A percentile compares a stretch with the other conserved stretches of the same genome.
Evolutionary conservation across 345 rosid species (phyloP).

Genomic region (Murraya paniculata): DNA sequence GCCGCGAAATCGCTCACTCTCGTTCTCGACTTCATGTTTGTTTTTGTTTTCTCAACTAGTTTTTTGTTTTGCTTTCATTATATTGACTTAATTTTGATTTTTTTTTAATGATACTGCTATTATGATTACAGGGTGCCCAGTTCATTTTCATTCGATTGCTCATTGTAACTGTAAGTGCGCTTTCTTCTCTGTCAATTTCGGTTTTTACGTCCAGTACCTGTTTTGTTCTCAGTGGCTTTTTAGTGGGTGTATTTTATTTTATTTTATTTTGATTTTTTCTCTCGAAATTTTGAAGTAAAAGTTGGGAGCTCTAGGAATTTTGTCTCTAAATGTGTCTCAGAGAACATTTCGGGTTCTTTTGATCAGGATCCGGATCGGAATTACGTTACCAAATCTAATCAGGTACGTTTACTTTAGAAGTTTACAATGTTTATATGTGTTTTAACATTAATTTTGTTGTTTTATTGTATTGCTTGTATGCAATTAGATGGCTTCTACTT

Average conservation of each 20-base stretch:
- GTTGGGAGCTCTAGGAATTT: slow-evolving; percentile 34
- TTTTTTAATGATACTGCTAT: not conserved
- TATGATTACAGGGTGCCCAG: slow-evolving; percentile 16
- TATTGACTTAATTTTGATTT: not conserved
- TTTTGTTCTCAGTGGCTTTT: not conserved
- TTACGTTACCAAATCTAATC: slow-evolving; percentile 27
- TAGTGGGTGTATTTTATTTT: not conserved
- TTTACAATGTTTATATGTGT: not conserved
- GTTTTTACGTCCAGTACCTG: not conserved
- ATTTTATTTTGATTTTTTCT: not conserved
- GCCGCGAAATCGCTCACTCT: slow-evolving; percentile 10
- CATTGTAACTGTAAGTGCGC: slow-evolving; percentile 36
- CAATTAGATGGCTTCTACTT: not conserved
- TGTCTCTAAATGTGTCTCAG: slow-evolving; percentile 37
- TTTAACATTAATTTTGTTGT: not conserved
- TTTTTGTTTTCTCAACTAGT: not conserved
- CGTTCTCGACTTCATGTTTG: slow-evolving; percentile 3
- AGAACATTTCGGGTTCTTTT: slow-evolving; percentile 37
- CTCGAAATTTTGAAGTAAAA: slow-evolving; percentile 1
- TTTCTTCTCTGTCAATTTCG: not conserved
- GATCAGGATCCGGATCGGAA: slow-evolving; percentile 28
- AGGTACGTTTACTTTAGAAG: slow-evolving; percentile 27
- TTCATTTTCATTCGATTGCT: slow-evolving; percentile 23
- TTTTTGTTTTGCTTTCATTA: not conserved
- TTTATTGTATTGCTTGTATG: not conserved